Conservation (phyloP, 2,329 filamentous ascomycete species). For the Mollisia scopiformis region DNA sequence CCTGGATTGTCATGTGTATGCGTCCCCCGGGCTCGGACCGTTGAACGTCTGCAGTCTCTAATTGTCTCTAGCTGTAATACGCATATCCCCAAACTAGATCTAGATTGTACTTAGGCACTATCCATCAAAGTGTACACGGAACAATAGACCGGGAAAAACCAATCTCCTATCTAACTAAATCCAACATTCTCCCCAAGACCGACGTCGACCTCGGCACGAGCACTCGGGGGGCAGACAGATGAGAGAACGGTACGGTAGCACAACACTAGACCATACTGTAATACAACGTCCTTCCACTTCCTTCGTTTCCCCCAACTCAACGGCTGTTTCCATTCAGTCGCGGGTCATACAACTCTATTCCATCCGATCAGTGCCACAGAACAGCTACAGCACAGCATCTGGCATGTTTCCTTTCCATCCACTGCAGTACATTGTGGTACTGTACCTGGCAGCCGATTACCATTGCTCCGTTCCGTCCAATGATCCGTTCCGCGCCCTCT, state of each 20-base stretch:
- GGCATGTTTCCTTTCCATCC: too few relatives aligned
- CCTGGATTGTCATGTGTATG: not conserved
- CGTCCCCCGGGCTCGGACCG: not conserved
- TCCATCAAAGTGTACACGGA: not conserved
- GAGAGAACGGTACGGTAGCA: too few relatives aligned
- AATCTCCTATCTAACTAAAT: not conserved
- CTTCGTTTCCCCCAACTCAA: constrained; percentile 4
- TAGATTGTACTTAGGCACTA: constrained; percentile 2
- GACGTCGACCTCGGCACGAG: too few relatives aligned
- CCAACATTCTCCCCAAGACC: too few relatives aligned
- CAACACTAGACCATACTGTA: too few relatives aligned
- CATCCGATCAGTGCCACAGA: too few relatives aligned
- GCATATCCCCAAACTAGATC: too few relatives aligned
- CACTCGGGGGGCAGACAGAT: not conserved
- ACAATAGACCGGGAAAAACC: not conserved
- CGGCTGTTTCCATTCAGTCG: constrained; percentile 2
- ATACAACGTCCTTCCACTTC: not conserved
- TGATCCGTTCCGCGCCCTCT: too few relatives aligned
- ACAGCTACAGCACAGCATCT: too few relatives aligned
- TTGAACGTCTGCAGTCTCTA: not conserved
- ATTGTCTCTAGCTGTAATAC: not conserved
- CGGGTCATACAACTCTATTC: too few relatives aligned
- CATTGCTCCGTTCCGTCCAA: too few relatives aligned
- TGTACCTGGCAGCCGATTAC: not conserved
- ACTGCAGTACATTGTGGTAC: too few relatives aligned